These are phyloP conservation scores for Paramecium biaurelia DNA, from an alignment of 73 alveolate genomes.

Conservation along the genomic window DNA sequence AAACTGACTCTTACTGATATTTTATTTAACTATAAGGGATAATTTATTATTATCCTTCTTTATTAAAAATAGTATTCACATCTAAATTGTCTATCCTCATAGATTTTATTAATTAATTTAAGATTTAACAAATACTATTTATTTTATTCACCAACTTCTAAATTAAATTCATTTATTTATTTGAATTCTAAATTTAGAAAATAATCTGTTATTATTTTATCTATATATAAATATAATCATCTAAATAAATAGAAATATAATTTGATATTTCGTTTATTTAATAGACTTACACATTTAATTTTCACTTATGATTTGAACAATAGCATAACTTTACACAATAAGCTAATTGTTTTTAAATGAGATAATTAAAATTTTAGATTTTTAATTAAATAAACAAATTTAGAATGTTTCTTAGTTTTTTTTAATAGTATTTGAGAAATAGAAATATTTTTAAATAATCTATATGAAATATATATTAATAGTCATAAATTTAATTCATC, in stretches of 20 bases:
- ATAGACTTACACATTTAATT: background rate
- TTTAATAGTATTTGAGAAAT: too few relatives aligned
- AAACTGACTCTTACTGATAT: background rate
- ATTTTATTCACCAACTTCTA: background rate
- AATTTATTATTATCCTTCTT: background rate
- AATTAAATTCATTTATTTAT: background rate
- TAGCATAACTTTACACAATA: too few relatives aligned
- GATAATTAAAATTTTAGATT: too few relatives aligned
- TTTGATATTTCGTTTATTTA: background rate
- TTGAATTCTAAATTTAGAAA: background rate
- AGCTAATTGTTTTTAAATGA: too few relatives aligned
- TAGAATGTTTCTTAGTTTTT: too few relatives aligned
- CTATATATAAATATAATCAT: too few relatives aligned
- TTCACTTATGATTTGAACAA: too few relatives aligned
- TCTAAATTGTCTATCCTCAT: background rate
- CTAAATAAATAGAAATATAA: background rate
- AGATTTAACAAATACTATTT: background rate
- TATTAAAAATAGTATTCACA: background rate
- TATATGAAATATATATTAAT: background rate
- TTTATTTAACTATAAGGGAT: background rate
- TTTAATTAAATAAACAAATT: too few relatives aligned
- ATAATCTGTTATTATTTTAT: background rate
- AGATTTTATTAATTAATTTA: background rate
- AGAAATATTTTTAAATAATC: background rate
- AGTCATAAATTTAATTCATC: background rate